Evolutionary conservation across 257 asterid species (phyloP).

Genomic region (Solanum okadae): DNA sequence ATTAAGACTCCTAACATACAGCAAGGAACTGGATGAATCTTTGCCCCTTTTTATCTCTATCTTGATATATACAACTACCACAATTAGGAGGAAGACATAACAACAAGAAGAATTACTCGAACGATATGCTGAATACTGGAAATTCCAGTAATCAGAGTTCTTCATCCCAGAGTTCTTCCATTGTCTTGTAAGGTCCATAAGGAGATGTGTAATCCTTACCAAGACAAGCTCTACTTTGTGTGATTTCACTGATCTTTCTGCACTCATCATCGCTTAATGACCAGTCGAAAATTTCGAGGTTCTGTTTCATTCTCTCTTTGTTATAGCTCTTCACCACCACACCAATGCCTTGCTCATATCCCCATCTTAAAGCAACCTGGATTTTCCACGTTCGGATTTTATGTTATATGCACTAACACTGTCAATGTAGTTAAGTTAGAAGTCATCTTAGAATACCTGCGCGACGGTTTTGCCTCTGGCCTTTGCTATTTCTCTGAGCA

Average conservation of each 20-base stretch:
- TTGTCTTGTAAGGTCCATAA: slow-evolving; percentile 54
- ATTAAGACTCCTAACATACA: not conserved
- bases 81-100: not conserved
- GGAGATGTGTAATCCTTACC: slow-evolving; percentile 47
- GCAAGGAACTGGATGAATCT: not conserved
- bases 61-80: not conserved
- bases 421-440: not conserved
- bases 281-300: slow-evolving; percentile 49
- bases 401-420: not conserved
- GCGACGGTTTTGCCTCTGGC: slow-evolving; percentile 43
- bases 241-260: slow-evolving; percentile 34
- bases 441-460: slow-evolving; percentile 27
- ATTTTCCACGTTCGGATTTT: not conserved
- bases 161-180: slow-evolving; percentile 54
- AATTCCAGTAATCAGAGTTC: slow-evolving; percentile 7
- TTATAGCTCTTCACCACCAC: slow-evolving; percentile 52
- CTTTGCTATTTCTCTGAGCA: slow-evolving; percentile 37
- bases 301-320: slow-evolving; percentile 57
- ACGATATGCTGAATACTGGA: not conserved
- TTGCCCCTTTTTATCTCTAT: not conserved
- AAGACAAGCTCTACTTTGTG: slow-evolving; percentile 45
- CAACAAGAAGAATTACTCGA: not conserved
- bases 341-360: slow-evolving; percentile 48
- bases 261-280: slow-evolving; percentile 35
- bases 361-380: slow-evolving; percentile 78